phyloP scores from a whole-genome alignment of 2,329 filamentous ascomycete genomes.

The Talaromyces marneffei region DNA sequence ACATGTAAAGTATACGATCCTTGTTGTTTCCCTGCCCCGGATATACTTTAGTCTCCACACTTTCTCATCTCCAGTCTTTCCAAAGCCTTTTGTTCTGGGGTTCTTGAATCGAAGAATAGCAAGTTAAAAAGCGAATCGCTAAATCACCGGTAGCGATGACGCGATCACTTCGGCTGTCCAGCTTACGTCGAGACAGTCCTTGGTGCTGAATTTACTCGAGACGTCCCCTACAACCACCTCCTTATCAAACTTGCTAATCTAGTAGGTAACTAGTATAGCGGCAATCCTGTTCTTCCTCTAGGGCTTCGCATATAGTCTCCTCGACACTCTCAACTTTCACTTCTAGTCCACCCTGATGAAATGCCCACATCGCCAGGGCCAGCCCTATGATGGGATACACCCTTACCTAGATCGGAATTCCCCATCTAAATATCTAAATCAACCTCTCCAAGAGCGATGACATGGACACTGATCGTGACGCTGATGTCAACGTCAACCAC shows the following conservation, averaged over 20 bases:
- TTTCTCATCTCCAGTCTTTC: too few species aligned
- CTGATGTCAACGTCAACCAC: constrained; percentile 17
- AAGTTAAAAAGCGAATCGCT: too few species aligned
- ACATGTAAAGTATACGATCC: too few species aligned
- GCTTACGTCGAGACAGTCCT: constrained; percentile 60
- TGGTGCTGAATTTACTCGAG: constrained; percentile 56
- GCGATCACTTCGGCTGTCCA: constrained; percentile 52
- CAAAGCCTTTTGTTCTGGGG: too few species aligned
- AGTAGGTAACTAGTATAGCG: too few species aligned
- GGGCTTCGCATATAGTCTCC: too few species aligned
- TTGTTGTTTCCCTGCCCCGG: too few species aligned
- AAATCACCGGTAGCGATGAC: constrained; percentile 31
- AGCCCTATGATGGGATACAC: constrained; percentile 24
- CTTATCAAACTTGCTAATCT: too few species aligned
- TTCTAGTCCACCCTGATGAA: constrained; percentile 37
- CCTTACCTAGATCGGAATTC: constrained; percentile 21
- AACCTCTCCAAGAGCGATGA: constrained; percentile 22
- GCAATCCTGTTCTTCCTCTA: constrained; percentile 57
- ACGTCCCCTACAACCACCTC: too few species aligned
- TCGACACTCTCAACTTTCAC: constrained; percentile 49
- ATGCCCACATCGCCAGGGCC: constrained; percentile 23
- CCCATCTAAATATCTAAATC: constrained; percentile 25
- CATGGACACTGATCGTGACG: constrained; percentile 23
- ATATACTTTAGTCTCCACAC: too few species aligned
- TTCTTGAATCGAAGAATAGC: too few species aligned